Evolutionary conservation across 129 eudicot species (phyloP).

Genomic region (Smallanthus sonchifolius): DNA sequence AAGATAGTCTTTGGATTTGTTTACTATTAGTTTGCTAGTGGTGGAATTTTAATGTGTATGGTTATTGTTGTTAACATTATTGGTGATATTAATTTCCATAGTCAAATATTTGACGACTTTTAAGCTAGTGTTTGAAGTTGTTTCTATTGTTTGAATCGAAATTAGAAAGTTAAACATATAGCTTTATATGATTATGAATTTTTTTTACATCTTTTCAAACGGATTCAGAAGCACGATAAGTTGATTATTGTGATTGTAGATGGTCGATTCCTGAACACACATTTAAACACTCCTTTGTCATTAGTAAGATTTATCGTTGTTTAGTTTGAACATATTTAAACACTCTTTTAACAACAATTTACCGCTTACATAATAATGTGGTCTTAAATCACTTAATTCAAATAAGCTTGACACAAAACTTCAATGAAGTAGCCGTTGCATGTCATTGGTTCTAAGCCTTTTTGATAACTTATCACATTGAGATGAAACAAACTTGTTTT

Average conservation of each 20-base stretch:
- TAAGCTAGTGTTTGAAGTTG: too few species aligned
- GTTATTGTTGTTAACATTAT: too few species aligned
- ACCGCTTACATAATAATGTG: neutral
- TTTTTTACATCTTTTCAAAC: neutral
- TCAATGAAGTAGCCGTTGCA: neutral
- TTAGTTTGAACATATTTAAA: neutral
- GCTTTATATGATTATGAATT: neutral
- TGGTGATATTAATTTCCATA: too few species aligned
- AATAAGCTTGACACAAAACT: neutral
- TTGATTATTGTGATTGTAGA: too few species aligned
- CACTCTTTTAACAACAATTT: neutral
- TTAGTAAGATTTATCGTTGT: neutral
- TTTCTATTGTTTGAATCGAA: too few species aligned
- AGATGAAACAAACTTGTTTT: neutral
- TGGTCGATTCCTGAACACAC: neutral
- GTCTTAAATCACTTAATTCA: neutral
- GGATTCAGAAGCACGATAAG: neutral
- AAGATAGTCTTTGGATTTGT: too few species aligned
- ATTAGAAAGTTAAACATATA: too few species aligned
- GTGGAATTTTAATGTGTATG: too few species aligned
- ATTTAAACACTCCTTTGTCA: neutral
- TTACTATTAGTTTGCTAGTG: too few species aligned
- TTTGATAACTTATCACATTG: neutral
- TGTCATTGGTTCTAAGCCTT: neutral
- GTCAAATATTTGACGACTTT: too few species aligned